Percentiles rank a stretch among this genome's conserved stretches.
Conservation (phyloP, 345 rosid species). For the Nasturtium officinale region DNA sequence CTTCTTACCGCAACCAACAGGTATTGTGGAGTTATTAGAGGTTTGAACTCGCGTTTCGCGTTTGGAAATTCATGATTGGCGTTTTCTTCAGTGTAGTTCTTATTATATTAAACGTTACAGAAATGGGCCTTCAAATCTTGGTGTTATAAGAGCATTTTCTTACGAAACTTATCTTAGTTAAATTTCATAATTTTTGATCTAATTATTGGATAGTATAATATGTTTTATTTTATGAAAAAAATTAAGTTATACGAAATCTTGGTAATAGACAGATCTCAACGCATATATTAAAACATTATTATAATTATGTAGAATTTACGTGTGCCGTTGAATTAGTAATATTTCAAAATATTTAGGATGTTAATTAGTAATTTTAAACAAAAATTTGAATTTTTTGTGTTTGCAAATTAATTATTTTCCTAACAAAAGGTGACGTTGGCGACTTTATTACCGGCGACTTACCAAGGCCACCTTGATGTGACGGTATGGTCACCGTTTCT, state of each 20-base stretch:
- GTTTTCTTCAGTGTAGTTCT: not conserved
- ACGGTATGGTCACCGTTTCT: conserved; percentile 84
- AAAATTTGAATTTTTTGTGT: not conserved
- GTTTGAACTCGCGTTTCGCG: not conserved
- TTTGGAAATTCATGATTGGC: not conserved
- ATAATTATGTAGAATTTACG: conserved; percentile 2
- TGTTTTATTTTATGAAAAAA: not conserved
- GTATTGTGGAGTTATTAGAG: conserved; percentile 3
- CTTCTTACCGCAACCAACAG: conserved; percentile 77
- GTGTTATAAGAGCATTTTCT: not conserved
- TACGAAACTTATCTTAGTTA: not conserved
- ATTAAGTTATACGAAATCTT: not conserved
- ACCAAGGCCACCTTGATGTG: conserved; percentile 55
- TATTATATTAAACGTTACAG: not conserved
- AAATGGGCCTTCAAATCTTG: not conserved
- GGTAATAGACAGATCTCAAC: not conserved
- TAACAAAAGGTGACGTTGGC: conserved; percentile 40
- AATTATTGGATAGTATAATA: not conserved
- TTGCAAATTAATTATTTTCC: not conserved
- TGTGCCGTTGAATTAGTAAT: not conserved
- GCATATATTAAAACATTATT: not conserved
- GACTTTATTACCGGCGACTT: conserved; percentile 34
- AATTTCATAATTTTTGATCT: not conserved
- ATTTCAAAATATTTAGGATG: not conserved
- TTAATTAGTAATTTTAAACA: not conserved